These are phyloP conservation scores for Myriosclerotinia scirpicola DNA, from an alignment of 2,329 filamentous ascomycete species.

Conservation along the genomic window DNA sequence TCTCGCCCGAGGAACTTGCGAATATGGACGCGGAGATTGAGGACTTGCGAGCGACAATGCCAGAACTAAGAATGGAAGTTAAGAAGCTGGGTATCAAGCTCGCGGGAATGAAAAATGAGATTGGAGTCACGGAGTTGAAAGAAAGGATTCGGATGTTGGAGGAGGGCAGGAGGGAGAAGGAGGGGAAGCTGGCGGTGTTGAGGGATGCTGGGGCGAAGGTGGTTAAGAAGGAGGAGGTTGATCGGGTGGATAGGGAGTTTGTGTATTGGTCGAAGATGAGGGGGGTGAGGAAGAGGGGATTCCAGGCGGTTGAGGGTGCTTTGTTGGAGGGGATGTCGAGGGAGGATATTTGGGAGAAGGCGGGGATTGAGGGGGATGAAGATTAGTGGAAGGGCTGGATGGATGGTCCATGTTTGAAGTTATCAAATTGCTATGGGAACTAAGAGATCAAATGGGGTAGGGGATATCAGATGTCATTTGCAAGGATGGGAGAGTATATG, in stretches of 20 bases:
- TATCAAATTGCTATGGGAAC: neutral
- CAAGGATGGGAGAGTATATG: neutral
- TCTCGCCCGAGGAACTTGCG: conserved; percentile 43
- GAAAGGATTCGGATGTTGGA: conserved; percentile 45
- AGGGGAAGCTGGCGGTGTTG: conserved; percentile 44
- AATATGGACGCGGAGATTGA: conserved; percentile 42
- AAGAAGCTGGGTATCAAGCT: conserved; percentile 41
- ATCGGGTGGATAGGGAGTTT: conserved; percentile 48
- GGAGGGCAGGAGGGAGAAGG: conserved; percentile 42
- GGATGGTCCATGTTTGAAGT: neutral
- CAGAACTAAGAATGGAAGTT: conserved; percentile 38
- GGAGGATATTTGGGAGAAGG: conserved; percentile 50
- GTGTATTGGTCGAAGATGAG: conserved; percentile 45
- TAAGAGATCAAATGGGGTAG: neutral
- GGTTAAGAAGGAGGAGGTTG: conserved; percentile 50
- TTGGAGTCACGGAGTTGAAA: conserved; percentile 49
- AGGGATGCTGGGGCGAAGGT: conserved; percentile 43
- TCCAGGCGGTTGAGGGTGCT: conserved; percentile 41
- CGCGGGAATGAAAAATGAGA: conserved; percentile 45
- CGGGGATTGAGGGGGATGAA: conserved; percentile 35
- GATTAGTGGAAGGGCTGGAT: neutral
- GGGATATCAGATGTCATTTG: too few relatives aligned
- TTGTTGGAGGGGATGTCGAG: conserved; percentile 49
- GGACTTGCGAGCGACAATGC: conserved; percentile 47
- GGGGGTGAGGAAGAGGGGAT: conserved; percentile 38